Evolutionary conservation across 352 stramenopile genomes (phyloP).

Genomic region (Thalassiosira hispida): DNA sequence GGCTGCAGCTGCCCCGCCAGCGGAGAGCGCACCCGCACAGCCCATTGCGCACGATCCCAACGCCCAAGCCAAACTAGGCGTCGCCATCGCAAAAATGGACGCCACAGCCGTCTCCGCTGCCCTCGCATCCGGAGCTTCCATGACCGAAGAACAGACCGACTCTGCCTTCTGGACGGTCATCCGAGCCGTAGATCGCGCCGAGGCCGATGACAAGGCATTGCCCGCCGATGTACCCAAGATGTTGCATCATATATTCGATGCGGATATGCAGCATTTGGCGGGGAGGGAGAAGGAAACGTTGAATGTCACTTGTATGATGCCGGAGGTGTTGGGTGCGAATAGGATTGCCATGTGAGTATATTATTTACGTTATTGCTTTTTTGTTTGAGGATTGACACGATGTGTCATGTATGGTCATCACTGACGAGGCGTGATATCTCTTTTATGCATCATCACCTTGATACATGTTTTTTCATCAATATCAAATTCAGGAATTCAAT

Average conservation of each 20-base stretch:
- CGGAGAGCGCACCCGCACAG: background rate
- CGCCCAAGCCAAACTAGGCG: background rate
- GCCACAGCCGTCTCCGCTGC: background rate
- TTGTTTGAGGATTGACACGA: no score
- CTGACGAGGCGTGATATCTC: no score
- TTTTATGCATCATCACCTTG: no score
- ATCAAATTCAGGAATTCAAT: no score
- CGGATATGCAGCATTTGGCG: slow-evolving; percentile 29
- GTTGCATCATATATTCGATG: slow-evolving; percentile 56
- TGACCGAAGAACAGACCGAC: slow-evolving; percentile 37
- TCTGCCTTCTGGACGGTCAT: slow-evolving; percentile 51
- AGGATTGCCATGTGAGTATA: slow-evolving; percentile 12
- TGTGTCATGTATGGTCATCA: no score
- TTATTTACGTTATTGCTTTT: no score
- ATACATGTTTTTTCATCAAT: no score
- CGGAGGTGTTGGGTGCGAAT: slow-evolving; percentile 11
- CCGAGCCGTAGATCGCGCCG: slow-evolving; percentile 35
- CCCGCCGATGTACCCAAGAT: slow-evolving; percentile 37
- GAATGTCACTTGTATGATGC: slow-evolving; percentile 61
- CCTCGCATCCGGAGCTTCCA: background rate
- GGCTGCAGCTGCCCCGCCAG: background rate
- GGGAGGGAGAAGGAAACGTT: slow-evolving; percentile 26
- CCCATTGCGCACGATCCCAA: background rate
- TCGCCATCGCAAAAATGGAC: background rate
- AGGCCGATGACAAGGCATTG: slow-evolving; percentile 38